Evolutionary conservation across 202 grass and related monocot species (phyloP), one percentile per base, ranked within the genome.

Genomic region (Schoenoplectus tabernaemontani): DNA sequence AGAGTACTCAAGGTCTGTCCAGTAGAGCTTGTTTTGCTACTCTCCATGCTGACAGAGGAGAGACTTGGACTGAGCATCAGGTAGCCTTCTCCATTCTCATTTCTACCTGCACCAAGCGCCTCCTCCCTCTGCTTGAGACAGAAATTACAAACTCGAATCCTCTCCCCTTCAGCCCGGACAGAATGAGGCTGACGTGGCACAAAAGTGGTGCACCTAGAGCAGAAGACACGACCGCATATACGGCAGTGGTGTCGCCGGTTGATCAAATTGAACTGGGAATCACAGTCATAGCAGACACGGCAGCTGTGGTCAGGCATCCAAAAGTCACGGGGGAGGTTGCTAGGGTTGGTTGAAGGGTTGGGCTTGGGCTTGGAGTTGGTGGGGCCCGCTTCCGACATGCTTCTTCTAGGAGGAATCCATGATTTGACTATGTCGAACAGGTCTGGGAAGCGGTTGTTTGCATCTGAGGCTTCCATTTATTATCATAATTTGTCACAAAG

Each of bases 271-370:
- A 98, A 98, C 75, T 94, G 95, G 33, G 86, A 78, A 22, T 98
- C 95, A 84, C 95, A 98, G 57, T 98, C 95, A 79, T 98, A 98
- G 54, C 95, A 98, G 16, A 98, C 91, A n/a, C 88, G 89, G 38
- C 95, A 98, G 66, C 95, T 92, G 72, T 92, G 84, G 64, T 98
- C 95, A 15, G 95, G 95, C 95, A 98, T 98, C 95, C 95, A 98
- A 70, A 98, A 98, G 34, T 92, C 95, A 63, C 91, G 72, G 0
- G 89, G 90, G 19, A 92, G 5, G 66, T 86, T 87, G 62, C 87
- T 28, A 28, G 84, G 77, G 44, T 77, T 86, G 69, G 79, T 46
- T 46, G 57, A 62, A 63, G 47, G 47, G 64, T 43, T 38, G 50
- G 11, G 17, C 46, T 77, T 0, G 48, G 48, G 48, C 37, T 39